Percentiles rank a stretch among this genome's conserved stretches.
Conservation (phyloP, 1,284 basidiomycete species). For the Coniferiporia sulphurascens region DNA sequence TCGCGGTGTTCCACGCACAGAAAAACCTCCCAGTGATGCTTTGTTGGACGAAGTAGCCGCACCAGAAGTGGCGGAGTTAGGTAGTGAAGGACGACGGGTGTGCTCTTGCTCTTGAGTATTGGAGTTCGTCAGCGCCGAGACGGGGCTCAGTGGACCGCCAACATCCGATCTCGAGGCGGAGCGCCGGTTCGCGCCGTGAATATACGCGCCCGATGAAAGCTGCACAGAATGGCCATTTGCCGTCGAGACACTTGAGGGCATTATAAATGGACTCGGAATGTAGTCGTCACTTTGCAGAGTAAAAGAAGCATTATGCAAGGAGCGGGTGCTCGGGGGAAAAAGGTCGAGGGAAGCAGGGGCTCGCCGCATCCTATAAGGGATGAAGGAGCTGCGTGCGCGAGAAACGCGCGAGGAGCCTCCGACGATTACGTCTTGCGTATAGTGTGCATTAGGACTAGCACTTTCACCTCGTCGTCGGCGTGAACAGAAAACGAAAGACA, state of each 20-base stretch:
- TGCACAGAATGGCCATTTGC: conserved; percentile 14
- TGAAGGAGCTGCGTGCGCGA: conserved; percentile 9
- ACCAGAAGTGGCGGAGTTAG: neutral
- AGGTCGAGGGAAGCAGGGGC: conserved; percentile 15
- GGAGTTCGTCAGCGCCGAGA: neutral
- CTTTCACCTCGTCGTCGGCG: conserved; percentile 29
- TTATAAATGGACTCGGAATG: conserved; percentile 25
- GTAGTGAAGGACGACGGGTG: conserved; percentile 1
- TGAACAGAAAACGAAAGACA: conserved; percentile 47
- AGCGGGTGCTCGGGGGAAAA: conserved; percentile 1
- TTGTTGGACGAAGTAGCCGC: neutral
- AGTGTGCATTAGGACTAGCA: neutral
- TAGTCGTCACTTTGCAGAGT: conserved; percentile 23
- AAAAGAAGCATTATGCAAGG: neutral
- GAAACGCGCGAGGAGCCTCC: conserved; percentile 13
- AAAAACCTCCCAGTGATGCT: conserved; percentile 44
- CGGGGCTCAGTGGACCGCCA: conserved; percentile 1
- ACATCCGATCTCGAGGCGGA: neutral
- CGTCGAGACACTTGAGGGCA: conserved; percentile 19
- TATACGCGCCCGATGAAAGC: neutral
- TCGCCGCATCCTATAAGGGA: conserved; percentile 5
- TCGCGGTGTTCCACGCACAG: conserved; percentile 38
- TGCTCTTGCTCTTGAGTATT: conserved; percentile 1
- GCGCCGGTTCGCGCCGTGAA: neutral
- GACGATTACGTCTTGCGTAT: conserved; percentile 4